phyloP scores from a whole-genome alignment of 2,329 filamentous ascomycete species.

The Diaporthe caulivora region DNA sequence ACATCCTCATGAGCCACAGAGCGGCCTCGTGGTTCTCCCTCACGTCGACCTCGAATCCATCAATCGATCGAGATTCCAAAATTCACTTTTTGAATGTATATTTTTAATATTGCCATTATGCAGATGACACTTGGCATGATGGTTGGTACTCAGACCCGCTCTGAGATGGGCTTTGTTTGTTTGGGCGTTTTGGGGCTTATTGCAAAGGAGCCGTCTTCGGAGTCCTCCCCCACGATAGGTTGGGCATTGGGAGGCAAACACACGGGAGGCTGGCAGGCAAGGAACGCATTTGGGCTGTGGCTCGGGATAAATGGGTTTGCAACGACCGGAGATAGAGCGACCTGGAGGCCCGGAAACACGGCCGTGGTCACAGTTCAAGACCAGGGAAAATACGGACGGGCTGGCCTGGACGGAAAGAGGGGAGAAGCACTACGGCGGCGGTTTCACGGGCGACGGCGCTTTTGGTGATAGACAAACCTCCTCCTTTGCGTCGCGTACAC shows the following conservation, averaged over 20 bases:
- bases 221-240: neutral
- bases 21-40: neutral
- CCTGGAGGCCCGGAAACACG: conserved; percentile 9
- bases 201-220: conserved; percentile 3
- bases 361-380: conserved; percentile 1
- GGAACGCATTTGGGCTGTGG: conserved; percentile 17
- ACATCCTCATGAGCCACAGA: conserved; percentile 27
- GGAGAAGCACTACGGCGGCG: conserved; percentile 15
- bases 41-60: neutral
- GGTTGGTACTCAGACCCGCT: conserved; percentile 18
- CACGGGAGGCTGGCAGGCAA: conserved; percentile 3
- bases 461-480: conserved; percentile 17
- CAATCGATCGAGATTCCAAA: neutral
- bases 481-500: conserved; percentile 23
- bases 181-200: conserved; percentile 25
- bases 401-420: conserved; percentile 37
- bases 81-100: conserved; percentile 35
- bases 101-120: conserved; percentile 38
- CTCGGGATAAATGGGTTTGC: conserved; percentile 12
- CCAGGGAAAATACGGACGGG: conserved; percentile 35
- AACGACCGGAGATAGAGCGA: conserved; percentile 14
- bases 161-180: neutral
- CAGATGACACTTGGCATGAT: conserved; percentile 25
- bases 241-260: conserved; percentile 19
- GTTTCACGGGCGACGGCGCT: conserved; percentile 22